phyloP scores from a whole-genome alignment of 129 eudicot species.

The Pulicaria dysenterica region DNA sequence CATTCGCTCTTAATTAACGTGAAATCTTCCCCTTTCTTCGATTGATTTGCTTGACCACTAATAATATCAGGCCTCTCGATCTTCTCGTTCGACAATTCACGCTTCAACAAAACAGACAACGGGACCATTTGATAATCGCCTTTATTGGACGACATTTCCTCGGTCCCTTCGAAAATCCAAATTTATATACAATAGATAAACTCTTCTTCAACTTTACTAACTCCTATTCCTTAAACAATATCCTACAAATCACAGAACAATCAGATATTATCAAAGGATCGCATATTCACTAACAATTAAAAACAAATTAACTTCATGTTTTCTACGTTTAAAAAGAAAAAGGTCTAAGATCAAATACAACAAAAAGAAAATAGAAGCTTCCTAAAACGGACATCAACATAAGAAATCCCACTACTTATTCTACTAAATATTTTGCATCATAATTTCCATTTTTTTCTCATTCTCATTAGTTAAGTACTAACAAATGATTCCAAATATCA shows the following conservation, averaged over 20 bases:
- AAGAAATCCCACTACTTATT: too few relatives aligned
- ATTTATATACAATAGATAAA: constrained; percentile 18
- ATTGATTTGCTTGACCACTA: constrained; percentile 83
- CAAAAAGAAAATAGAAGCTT: background rate
- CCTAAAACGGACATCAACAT: too few relatives aligned
- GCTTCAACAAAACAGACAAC: constrained; percentile 79
- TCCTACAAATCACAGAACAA: constrained; percentile 20
- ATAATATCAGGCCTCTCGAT: constrained; percentile 68
- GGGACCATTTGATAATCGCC: constrained; percentile 92
- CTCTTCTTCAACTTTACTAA: constrained; percentile 10
- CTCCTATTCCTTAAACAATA: constrained; percentile 12
- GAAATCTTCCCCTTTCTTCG: constrained; percentile 94
- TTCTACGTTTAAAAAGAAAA: constrained; percentile 1
- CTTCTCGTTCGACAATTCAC: constrained; percentile 90
- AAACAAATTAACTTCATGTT: constrained; percentile 24
- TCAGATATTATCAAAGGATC: constrained; percentile 8
- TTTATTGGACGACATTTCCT: constrained; percentile 63
- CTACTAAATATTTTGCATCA: background rate
- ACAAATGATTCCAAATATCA: background rate
- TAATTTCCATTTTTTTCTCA: background rate
- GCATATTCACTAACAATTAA: background rate
- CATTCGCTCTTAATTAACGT: constrained; percentile 83
- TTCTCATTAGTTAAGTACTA: background rate
- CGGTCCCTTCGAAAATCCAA: constrained; percentile 31
- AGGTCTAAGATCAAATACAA: background rate